Conservation (phyloP, 352 stramenopile species). For the Pythium myriotylum region DNA sequence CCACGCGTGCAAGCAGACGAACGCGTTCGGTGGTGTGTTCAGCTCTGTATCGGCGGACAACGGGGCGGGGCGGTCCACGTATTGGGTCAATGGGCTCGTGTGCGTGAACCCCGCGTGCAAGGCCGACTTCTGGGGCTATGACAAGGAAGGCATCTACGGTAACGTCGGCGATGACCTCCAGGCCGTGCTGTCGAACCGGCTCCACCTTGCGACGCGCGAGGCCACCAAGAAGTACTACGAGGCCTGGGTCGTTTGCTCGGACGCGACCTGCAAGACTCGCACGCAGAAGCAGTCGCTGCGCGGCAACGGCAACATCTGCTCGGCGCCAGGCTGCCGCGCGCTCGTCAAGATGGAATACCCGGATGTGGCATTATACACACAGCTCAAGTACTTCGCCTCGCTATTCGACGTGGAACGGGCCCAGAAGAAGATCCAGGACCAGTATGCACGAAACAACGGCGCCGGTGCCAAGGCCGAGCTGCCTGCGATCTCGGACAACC, state of each 20-base stretch:
- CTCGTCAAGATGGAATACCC: slow-evolving; percentile 88
- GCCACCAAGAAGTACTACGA: slow-evolving; percentile 90
- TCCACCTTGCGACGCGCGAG: slow-evolving; percentile 80
- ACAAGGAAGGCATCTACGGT: slow-evolving; percentile 76
- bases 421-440: slow-evolving; percentile 77
- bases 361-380: slow-evolving; percentile 92
- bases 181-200: slow-evolving; percentile 78
- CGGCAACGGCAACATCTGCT: slow-evolving; percentile 92
- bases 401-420: slow-evolving; percentile 94
- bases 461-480: slow-evolving; percentile 36
- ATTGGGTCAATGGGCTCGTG: slow-evolving; percentile 53
- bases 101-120: slow-evolving; percentile 70
- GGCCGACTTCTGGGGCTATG: slow-evolving; percentile 82
- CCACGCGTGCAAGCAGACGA: slow-evolving; percentile 61
- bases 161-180: slow-evolving; percentile 73
- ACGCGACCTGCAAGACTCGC: slow-evolving; percentile 93
- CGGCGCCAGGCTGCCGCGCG: slow-evolving; percentile 91
- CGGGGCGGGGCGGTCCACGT: slow-evolving; percentile 12
- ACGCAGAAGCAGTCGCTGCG: slow-evolving; percentile 96
- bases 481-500: slow-evolving; percentile 57
- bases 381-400: slow-evolving; percentile 97
- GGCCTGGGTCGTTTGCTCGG: slow-evolving; percentile 92
- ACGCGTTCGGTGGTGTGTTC: slow-evolving; percentile 78
- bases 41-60: slow-evolving; percentile 18
- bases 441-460: slow-evolving; percentile 43